Conservation (phyloP, 345 rosid genomes). For the Rhizophora mangle region DNA sequence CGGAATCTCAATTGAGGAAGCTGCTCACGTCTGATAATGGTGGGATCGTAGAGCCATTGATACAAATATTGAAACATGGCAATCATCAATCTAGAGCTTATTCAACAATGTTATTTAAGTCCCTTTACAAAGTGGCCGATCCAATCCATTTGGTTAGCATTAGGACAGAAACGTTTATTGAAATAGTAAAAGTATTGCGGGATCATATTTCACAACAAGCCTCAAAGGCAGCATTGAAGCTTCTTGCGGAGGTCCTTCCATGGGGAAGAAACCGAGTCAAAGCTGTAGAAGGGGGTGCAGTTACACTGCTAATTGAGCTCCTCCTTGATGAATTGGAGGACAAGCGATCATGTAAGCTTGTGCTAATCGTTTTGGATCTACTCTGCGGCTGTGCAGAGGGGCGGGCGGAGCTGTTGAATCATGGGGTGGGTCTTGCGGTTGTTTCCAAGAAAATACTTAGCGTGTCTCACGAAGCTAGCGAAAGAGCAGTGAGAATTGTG, state of each 20-base stretch:
- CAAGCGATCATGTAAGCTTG: conserved; percentile 46
- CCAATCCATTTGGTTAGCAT: conserved; percentile 44
- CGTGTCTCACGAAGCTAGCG: conserved; percentile 48
- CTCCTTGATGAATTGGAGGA: conserved; percentile 57
- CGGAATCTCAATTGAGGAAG: conserved; percentile 27
- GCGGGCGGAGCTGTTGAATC: conserved; percentile 50
- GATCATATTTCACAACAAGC: conserved; percentile 61
- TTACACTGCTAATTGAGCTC: conserved; percentile 49
- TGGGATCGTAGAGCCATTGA: conserved; percentile 39
- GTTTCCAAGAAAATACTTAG: conserved; percentile 63
- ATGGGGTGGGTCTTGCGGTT: conserved; percentile 55
- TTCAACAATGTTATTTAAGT: conserved; percentile 39
- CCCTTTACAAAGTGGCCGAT: conserved; percentile 53
- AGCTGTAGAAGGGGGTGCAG: conserved; percentile 57
- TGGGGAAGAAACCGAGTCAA: conserved; percentile 73
- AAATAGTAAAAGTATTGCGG: conserved; percentile 44
- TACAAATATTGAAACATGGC: conserved; percentile 43
- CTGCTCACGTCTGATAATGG: conserved; percentile 12
- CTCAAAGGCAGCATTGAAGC: conserved; percentile 53
- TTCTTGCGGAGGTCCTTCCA: conserved; percentile 44
- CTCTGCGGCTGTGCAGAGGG: conserved; percentile 60
- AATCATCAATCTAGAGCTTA: conserved; percentile 53
- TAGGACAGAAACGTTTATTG: conserved; percentile 37
- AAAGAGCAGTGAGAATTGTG: conserved; percentile 50
- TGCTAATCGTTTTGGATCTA: conserved; percentile 37